Evolutionary conservation across 2,329 filamentous ascomycete species (phyloP), one percentile per base, ranked within the genome.

Genomic region (Cadophora malorum): DNA sequence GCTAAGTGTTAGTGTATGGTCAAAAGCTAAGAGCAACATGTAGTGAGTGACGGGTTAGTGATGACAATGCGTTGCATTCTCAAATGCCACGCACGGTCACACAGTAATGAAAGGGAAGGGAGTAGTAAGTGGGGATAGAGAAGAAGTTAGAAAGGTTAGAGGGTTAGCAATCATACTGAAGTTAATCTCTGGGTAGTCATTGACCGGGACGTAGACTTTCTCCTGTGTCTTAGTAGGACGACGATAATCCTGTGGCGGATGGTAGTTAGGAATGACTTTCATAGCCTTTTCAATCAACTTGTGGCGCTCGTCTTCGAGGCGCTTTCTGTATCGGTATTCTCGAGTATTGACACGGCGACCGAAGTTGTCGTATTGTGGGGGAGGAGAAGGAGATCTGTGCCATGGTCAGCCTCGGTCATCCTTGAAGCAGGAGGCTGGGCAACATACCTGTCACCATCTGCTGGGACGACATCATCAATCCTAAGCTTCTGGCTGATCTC

Each of bases 131-230:
- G 2, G 52, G 50, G 83, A 70, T 71, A 68, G 72, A 77, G 74
- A 50, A 76, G 79, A 78, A 79, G 82, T 91, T 90, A 91, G 89
- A 87, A 86, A 81, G 85, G 89, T 92, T 91, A 90, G 89, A 94
- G 93, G 94, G 93, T 97, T 97, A 97, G 94, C 91, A 94, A 96
- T 95, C 95, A 95, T 97, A 99, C 96, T 99, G 93, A 99, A 99
- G 91, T 99, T 99, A 90, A 99, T 98, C 83, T 99, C 96, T 87
- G 96, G 96, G 82, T 99, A 99, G 83, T 99, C 96, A 89, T 99
- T 99, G 85, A 99, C 96, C 81, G 96, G 96, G 81, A 99, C 96
- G 81, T 99, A 99, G 91, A 99, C 96, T 87, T 99, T 99, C 87
- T 99, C 96, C 84, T 99, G 96, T 80, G 96, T 99, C 91, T 99